phyloP scores from a whole-genome alignment of 2,329 filamentous ascomycete genomes.

The Niveomyces coronatus region DNA sequence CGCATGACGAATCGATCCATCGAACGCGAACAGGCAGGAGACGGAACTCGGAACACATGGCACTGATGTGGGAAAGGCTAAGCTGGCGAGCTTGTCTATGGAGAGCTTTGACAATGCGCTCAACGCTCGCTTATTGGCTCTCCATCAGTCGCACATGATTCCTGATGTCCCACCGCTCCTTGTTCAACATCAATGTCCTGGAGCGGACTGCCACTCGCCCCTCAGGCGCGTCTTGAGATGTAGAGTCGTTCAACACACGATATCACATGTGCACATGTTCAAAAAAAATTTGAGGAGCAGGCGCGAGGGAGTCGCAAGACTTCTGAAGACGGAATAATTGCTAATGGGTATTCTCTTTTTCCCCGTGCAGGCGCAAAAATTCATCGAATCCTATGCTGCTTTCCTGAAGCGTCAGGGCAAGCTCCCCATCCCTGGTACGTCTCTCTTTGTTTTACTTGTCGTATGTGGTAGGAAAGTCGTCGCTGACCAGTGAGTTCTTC shows the following conservation, averaged over 20 bases:
- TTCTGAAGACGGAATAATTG: conserved; percentile 65
- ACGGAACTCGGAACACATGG: no score
- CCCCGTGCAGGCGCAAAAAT: conserved; percentile 64
- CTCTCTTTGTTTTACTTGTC: not conserved
- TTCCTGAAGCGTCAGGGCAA: conserved; percentile 94
- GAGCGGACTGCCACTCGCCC: conserved; percentile 3
- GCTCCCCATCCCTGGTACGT: conserved; percentile 79
- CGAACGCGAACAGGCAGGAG: conserved; percentile 8
- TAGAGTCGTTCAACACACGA: conserved; percentile 4
- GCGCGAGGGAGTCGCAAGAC: conserved; percentile 64
- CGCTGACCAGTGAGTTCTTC: conserved; percentile 6
- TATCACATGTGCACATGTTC: not conserved
- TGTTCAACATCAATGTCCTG: conserved; percentile 9
- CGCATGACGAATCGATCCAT: no score
- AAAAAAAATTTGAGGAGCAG: conserved; percentile 40
- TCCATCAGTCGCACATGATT: no score
- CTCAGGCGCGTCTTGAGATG: conserved; percentile 1
- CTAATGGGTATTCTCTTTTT: conserved; percentile 46
- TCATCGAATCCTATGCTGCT: conserved; percentile 75
- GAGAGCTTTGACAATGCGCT: no score
- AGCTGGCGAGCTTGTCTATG: no score
- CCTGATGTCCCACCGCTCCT: conserved; percentile 5
- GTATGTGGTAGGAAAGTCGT: not conserved
- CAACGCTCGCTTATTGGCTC: no score
- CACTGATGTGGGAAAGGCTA: no score